Evolutionary conservation across 2,329 filamentous ascomycete genomes (phyloP).

Genomic region (Neonectria sp.): DNA sequence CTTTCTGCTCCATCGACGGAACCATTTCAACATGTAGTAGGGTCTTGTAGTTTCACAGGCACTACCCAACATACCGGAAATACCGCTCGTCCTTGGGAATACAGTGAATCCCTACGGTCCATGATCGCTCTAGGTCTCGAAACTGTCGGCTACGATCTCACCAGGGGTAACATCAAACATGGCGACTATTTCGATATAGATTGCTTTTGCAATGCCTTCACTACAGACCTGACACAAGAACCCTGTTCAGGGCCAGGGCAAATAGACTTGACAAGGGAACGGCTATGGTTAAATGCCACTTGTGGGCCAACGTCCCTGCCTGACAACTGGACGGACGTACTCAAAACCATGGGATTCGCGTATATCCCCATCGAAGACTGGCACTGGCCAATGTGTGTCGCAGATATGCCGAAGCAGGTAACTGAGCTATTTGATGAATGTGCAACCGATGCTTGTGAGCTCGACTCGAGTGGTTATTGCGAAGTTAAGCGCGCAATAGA

Average conservation of each 20-base stretch:
- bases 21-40: slow-evolving; percentile 18
- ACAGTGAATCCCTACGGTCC: not conserved
- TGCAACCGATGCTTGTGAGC: slow-evolving; percentile 11
- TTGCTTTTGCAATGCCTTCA: slow-evolving; percentile 33
- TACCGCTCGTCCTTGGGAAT: slow-evolving; percentile 36
- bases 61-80: slow-evolving; percentile 22
- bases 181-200: slow-evolving; percentile 34
- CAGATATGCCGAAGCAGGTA: not conserved
- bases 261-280: slow-evolving; percentile 1
- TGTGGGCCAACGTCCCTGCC: slow-evolving; percentile 21
- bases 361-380: slow-evolving; percentile 13
- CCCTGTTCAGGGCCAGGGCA: slow-evolving; percentile 10
- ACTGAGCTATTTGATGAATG: not conserved
- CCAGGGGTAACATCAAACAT: accelerated
- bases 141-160: slow-evolving; percentile 30
- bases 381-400: slow-evolving; percentile 10
- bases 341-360: slow-evolving; percentile 4
- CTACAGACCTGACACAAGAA: not conserved
- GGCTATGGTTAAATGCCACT: slow-evolving; percentile 31
- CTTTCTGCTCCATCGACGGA: not conserved
- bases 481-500: slow-evolving; percentile 2
- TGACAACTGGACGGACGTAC: slow-evolving; percentile 1
- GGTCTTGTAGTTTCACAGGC: slow-evolving; percentile 31
- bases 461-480: slow-evolving; percentile 14
- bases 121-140: slow-evolving; percentile 32